Base-by-base conservation (phyloP, 2,329 filamentous ascomycete genomes). In the Bretziella fagacearum region DNA sequence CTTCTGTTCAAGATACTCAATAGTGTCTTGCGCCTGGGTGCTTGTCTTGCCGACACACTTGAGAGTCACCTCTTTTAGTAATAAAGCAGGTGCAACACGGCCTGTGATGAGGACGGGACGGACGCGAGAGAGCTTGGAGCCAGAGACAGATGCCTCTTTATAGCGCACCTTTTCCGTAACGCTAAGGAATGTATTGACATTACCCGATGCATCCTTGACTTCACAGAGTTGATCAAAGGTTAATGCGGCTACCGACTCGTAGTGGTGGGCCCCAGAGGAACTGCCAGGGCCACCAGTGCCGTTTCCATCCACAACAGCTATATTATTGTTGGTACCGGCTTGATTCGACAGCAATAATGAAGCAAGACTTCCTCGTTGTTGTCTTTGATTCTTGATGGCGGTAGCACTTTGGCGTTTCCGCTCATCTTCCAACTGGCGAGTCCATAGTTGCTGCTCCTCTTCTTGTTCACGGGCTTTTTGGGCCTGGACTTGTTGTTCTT, bases 1-100 rank as follows among this genome's bases (percentile, higher is more conserved):
- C 7, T 74, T 69, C 53, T 89, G 82, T 60, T 95, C 87, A 20
- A 93, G 71, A 6, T 71, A 70, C 56, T 85, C 79, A 44, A 95
- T 68, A 52, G 82, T 74, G 58, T 81, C 80, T 56, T 86, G 86
- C 57, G 85, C 76, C 15, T 77, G 70, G 22, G 73, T 66, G 1
- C 66, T 59, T 41, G 82, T 77, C 43, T 73, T 73, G 3, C 67
- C 66, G 23, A 64, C 69, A 7, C 74, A 69, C 20, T 69, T 65
- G 50, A 89, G 60, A 46, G 70, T 66, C 6, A 78, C 68, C 60
- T 84, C 71, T 62, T 89, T 94, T 48, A 94, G 63, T 1, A 83
- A 74, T 25, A 93, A 65, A n/a, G 73, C 72, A 18, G 77, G 72
- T 50, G 70, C 70, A 32, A 71, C 65, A 48, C 71, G 66, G 33